A percentile compares a stretch with the other conserved stretches of the same genome.
Evolutionary conservation across 2,329 filamentous ascomycete genomes (phyloP).

Genomic region (Allantophomopsis cytisporea): DNA sequence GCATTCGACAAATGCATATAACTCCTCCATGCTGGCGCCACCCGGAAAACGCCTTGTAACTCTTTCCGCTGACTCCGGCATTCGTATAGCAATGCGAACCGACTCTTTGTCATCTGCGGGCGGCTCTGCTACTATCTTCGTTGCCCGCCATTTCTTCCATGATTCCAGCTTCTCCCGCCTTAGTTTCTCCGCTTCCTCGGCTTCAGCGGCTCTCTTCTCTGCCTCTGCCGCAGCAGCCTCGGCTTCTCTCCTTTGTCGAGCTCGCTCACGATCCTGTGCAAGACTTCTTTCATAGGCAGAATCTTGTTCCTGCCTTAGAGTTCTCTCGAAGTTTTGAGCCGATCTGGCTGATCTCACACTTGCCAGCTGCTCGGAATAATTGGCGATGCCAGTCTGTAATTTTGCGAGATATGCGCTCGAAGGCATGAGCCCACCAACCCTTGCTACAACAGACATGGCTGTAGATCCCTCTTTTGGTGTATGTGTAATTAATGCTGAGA

Average conservation of each 20-base stretch:
- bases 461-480: constrained; percentile 74
- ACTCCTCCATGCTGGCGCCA: constrained; percentile 64
- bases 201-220: constrained; percentile 43
- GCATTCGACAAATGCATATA: constrained; percentile 96
- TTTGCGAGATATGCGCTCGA: constrained; percentile 62
- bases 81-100: constrained; percentile 57
- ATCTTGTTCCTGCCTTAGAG: constrained; percentile 77
- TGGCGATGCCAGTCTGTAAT: constrained; percentile 57
- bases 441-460: constrained; percentile 80
- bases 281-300: constrained; percentile 87
- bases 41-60: constrained; percentile 63
- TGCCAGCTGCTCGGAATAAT: constrained; percentile 64
- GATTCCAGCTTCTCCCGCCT: constrained; percentile 38
- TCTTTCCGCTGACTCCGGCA: constrained; percentile 52
- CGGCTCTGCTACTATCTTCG: constrained; percentile 56
- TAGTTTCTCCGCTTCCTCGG: constrained; percentile 42
- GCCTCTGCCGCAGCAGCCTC: constrained; percentile 58
- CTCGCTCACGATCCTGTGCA: constrained; percentile 76
- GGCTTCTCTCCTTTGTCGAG: constrained; percentile 62
- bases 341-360: constrained; percentile 62
- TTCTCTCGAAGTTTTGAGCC: constrained; percentile 71
- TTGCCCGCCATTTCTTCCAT: constrained; percentile 73
- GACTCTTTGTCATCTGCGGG: constrained; percentile 46
- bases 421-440: constrained; percentile 60
- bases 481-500: constrained; percentile 73